phyloP scores from a whole-genome alignment of 306 rosid species.

The Ochetophila trinervis region DNA sequence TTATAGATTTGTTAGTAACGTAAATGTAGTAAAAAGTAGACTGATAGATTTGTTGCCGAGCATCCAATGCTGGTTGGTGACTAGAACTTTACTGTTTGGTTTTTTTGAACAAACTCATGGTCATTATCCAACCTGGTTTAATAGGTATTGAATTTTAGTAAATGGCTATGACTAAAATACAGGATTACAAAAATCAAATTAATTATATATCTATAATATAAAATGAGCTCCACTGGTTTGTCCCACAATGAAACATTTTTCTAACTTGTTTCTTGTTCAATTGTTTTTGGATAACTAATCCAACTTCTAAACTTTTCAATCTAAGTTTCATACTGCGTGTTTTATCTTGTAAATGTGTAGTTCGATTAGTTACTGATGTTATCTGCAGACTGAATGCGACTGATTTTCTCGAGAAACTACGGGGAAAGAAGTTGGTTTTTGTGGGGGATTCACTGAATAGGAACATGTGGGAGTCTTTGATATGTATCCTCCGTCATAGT shows the following conservation, averaged over 20 bases:
- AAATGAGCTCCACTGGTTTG: slow-evolving; percentile 18
- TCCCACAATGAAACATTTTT: neutral
- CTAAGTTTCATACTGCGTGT: neutral
- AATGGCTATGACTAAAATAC: no score
- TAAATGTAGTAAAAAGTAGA: no score
- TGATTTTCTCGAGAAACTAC: slow-evolving; percentile 76
- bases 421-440: slow-evolving; percentile 73
- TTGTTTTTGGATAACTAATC: neutral
- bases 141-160: no score
- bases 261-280: neutral
- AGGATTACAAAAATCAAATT: neutral
- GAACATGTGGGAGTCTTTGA: slow-evolving; percentile 96
- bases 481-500: slow-evolving; percentile 75
- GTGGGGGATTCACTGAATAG: slow-evolving; percentile 95
- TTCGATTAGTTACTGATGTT: slow-evolving; percentile 23
- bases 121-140: no score
- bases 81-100: no score
- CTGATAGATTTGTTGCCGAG: no score
- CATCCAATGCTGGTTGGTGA: no score
- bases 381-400: slow-evolving; percentile 71
- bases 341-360: neutral
- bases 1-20: no score
- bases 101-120: no score
- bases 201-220: neutral
- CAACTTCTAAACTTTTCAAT: no score